phyloP scores from a whole-genome alignment of 768 basidiomycete genomes.

The Cyclocybe cylindracea region DNA sequence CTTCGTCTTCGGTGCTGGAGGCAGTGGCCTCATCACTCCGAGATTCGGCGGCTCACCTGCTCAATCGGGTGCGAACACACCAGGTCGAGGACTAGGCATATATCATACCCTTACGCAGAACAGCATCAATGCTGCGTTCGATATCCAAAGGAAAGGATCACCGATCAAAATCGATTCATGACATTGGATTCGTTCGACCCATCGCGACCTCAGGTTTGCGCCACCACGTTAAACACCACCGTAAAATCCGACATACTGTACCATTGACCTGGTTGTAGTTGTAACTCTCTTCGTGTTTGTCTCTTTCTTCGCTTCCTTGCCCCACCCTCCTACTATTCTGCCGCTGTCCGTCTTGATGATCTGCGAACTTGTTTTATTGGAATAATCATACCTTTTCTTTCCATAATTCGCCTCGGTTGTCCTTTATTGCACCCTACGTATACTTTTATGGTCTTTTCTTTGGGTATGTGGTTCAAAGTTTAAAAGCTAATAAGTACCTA shows the following conservation, averaged over 20 bases:
- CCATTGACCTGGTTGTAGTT: neutral
- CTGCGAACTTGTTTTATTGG: neutral
- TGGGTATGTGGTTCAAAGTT: too few species aligned
- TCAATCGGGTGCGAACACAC: slow-evolving; percentile 57
- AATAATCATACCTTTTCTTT: neutral
- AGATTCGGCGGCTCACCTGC: slow-evolving; percentile 59
- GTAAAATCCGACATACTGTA: neutral
- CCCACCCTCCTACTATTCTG: neutral
- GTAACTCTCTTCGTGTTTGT: neutral
- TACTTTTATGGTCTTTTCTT: too few species aligned
- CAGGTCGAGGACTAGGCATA: slow-evolving; percentile 25
- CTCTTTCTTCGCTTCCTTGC: neutral
- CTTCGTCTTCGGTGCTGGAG: slow-evolving; percentile 83
- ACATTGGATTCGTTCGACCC: neutral
- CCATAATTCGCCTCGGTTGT: neutral
- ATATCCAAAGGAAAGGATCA: slow-evolving; percentile 28
- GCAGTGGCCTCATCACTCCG: slow-evolving; percentile 83
- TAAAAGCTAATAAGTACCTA: too few species aligned
- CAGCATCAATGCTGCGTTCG: slow-evolving; percentile 49
- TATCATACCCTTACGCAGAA: slow-evolving; percentile 39
- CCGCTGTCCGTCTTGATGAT: neutral
- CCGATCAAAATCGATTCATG: slow-evolving; percentile 34
- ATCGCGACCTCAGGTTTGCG: neutral
- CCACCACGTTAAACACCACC: neutral
- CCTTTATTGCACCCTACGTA: too few species aligned